A percentile compares a stretch with the other conserved stretches of the same genome.
Evolutionary conservation across 1,284 basidiomycete genomes (phyloP).

Genomic region (Boletus albobrunnescens): DNA sequence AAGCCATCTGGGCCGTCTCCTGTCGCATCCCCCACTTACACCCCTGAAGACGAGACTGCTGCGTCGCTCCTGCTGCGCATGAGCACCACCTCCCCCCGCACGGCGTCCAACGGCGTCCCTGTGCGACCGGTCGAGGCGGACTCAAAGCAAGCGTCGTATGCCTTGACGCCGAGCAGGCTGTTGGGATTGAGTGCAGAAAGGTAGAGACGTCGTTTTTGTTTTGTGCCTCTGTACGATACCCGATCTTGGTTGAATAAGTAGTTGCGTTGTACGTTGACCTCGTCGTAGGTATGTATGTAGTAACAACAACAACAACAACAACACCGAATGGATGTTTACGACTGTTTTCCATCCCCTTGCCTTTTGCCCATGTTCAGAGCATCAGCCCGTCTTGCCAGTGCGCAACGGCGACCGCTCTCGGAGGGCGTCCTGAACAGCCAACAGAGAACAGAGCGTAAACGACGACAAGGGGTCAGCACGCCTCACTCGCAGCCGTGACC

Average conservation of each 20-base stretch:
- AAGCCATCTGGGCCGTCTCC: slow-evolving; percentile 23
- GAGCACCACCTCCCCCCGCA: slow-evolving; percentile 34
- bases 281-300: too few relatives aligned
- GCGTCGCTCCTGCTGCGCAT: slow-evolving; percentile 66
- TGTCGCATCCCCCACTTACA: slow-evolving; percentile 40
- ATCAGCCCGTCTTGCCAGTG: too few relatives aligned
- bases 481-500: not conserved
- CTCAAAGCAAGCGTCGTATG: slow-evolving; percentile 6
- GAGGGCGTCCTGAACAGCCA: slow-evolving; percentile 32
- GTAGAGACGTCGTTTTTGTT: not conserved
- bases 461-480: slow-evolving; percentile 60
- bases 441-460: slow-evolving; percentile 77
- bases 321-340: slow-evolving; percentile 12
- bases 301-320: too few relatives aligned
- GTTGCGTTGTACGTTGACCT: slow-evolving; percentile 3
- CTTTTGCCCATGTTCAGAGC: slow-evolving; percentile 14
- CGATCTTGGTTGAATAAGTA: not conserved
- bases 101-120: not conserved
- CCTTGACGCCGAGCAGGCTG: slow-evolving; percentile 34
- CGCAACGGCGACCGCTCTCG: too few relatives aligned
- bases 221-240: slow-evolving; percentile 1
- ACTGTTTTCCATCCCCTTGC: slow-evolving; percentile 11
- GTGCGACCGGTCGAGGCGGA: not conserved
- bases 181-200: slow-evolving; percentile 26
- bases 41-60: slow-evolving; percentile 66